These are phyloP conservation scores for Dovyalis caffra DNA, from an alignment of 345 rosid genomes.

Conservation along the genomic window DNA sequence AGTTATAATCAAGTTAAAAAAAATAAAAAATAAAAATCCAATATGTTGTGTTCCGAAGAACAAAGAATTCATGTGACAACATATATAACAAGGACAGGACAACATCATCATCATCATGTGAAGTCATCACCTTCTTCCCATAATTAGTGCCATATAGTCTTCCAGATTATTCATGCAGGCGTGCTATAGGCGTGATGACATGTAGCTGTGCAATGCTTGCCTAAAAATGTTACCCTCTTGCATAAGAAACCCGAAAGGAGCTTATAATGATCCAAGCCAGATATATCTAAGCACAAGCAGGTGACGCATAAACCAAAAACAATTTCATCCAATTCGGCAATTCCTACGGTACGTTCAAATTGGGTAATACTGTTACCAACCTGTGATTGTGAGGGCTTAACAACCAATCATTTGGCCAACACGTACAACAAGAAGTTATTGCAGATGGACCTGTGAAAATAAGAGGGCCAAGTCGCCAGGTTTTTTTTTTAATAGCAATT, in stretches of 20 bases:
- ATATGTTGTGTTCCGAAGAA: background rate
- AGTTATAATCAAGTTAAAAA: too few species aligned
- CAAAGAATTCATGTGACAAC: constrained; percentile 10
- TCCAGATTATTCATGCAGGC: constrained; percentile 17
- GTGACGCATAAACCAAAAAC: constrained; percentile 32
- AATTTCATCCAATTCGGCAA: constrained; percentile 20
- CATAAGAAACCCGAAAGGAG: background rate
- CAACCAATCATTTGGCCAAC: constrained; percentile 32
- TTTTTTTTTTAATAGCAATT: background rate
- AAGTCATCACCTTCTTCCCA: constrained; percentile 9
- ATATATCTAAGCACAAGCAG: constrained; percentile 20
- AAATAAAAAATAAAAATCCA: background rate
- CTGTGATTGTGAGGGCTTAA: constrained; percentile 23
- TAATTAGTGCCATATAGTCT: constrained; percentile 21
- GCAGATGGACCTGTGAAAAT: too few species aligned
- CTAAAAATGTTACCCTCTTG: background rate
- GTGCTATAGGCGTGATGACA: constrained; percentile 7
- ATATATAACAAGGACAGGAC: background rate
- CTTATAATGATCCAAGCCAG: background rate
- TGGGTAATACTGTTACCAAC: background rate
- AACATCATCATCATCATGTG: constrained; percentile 4
- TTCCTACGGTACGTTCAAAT: background rate
- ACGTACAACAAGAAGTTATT: too few species aligned
- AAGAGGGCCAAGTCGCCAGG: background rate
- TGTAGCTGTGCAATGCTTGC: background rate